Conservation (phyloP, 2,329 filamentous ascomycete species). For the Penicillium sp. region DNA sequence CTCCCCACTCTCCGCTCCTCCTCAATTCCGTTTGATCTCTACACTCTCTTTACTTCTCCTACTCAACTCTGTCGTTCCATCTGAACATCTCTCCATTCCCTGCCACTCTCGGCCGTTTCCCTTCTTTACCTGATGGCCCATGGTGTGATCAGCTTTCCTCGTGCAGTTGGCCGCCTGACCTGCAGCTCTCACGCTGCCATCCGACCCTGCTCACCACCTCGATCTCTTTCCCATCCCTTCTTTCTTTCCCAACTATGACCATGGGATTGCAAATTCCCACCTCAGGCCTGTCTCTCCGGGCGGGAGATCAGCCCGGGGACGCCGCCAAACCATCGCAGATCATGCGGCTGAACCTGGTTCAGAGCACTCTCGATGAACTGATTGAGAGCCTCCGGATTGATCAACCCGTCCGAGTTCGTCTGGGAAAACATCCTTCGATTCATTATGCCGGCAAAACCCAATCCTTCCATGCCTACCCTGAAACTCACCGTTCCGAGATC, state of each 20-base stretch:
- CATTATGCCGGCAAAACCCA: slow-evolving; percentile 54
- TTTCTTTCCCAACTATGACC: slow-evolving; percentile 25
- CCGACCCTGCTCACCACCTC: slow-evolving; percentile 24
- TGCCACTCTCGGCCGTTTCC: slow-evolving; percentile 16
- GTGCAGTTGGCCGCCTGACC: slow-evolving; percentile 36
- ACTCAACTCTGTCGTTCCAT: slow-evolving; percentile 7
- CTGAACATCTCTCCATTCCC: slow-evolving; percentile 4
- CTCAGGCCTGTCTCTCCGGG: slow-evolving; percentile 38
- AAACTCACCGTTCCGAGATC: slow-evolving; percentile 53
- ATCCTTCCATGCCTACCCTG: slow-evolving; percentile 49
- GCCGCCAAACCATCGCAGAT: slow-evolving; percentile 38
- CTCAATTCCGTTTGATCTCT: slow-evolving; percentile 17
- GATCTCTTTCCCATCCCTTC: slow-evolving; percentile 11
- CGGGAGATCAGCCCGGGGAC: slow-evolving; percentile 30
- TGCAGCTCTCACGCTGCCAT: slow-evolving; percentile 36
- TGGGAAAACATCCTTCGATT: slow-evolving; percentile 50
- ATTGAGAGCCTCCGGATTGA: slow-evolving; percentile 41
- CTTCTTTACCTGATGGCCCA: slow-evolving; percentile 31
- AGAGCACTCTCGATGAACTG: slow-evolving; percentile 43
- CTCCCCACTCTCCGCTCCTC: slow-evolving; percentile 23
- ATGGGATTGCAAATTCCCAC: slow-evolving; percentile 33
- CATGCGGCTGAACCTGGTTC: slow-evolving; percentile 44
- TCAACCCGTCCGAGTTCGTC: slow-evolving; percentile 42
- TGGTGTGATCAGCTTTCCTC: slow-evolving; percentile 25
- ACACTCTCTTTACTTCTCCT: too few relatives aligned